Conservation (phyloP, 2,329 filamentous ascomycete species). For the Phialophora macrospora region DNA sequence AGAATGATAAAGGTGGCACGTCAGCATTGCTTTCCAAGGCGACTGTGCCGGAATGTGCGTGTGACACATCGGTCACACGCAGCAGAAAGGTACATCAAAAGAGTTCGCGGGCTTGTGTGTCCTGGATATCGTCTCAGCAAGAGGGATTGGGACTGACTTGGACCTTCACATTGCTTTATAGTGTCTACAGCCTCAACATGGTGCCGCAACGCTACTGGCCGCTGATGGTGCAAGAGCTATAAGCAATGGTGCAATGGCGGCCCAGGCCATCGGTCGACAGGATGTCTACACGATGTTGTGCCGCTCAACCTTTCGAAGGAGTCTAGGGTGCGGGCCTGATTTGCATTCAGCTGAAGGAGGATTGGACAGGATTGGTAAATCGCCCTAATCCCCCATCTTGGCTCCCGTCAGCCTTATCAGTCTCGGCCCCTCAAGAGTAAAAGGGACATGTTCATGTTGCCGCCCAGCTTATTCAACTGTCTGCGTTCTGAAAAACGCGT, state of each 20-base stretch:
- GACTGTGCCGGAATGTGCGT: slow-evolving; percentile 2
- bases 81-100: not conserved
- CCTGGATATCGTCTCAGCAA: not conserved
- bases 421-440: not conserved
- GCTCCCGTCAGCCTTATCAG: not conserved
- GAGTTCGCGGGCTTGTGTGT: not conserved
- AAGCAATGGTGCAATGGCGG: slow-evolving; percentile 12
- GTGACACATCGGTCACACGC: not conserved
- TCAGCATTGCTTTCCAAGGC: slow-evolving; percentile 5
- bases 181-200: not conserved
- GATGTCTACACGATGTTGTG: not conserved
- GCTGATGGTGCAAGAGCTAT: slow-evolving; percentile 10
- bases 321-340: not conserved
- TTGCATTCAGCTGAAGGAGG: not conserved
- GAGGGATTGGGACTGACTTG: too few species aligned
- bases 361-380: not conserved
- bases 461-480: not conserved
- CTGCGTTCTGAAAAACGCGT: not conserved
- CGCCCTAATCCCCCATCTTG: not conserved
- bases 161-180: slow-evolving; percentile 1
- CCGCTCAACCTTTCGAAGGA: slow-evolving; percentile 4
- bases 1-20: not conserved
- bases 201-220: not conserved
- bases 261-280: not conserved
- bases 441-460: not conserved